Percentiles rank a stretch among this genome's conserved stretches.
phyloP scores from a whole-genome alignment of 2,329 filamentous ascomycete species.

The Cyphellophora attinorum region DNA sequence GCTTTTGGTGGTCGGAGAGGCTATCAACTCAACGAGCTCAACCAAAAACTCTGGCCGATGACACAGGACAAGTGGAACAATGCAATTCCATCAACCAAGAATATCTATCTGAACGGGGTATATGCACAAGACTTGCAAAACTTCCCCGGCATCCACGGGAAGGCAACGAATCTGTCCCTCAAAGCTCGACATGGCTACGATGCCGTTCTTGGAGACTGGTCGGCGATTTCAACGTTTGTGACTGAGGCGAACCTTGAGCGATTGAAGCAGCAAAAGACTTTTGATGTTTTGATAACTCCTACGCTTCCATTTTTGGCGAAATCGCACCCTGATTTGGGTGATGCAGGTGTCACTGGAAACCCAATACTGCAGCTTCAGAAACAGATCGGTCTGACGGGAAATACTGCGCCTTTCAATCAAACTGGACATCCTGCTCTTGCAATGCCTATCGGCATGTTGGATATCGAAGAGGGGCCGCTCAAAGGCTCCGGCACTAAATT shows the following conservation, averaged over 20 bases:
- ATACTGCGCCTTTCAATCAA: slow-evolving; percentile 49
- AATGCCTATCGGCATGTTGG: slow-evolving; percentile 36
- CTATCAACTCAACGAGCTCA: background rate
- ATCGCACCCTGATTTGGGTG: slow-evolving; percentile 8
- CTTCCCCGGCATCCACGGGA: slow-evolving; percentile 28
- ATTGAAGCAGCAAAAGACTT: slow-evolving; percentile 10
- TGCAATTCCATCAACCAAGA: slow-evolving; percentile 19
- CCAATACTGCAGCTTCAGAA: slow-evolving; percentile 11
- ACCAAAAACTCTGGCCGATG: background rate
- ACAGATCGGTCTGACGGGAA: slow-evolving; percentile 44
- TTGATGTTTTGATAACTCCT: slow-evolving; percentile 34
- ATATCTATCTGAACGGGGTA: slow-evolving; percentile 4
- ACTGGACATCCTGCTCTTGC: slow-evolving; percentile 49
- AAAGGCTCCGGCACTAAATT: slow-evolving; percentile 17
- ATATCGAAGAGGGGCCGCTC: background rate
- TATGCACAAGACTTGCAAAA: slow-evolving; percentile 15
- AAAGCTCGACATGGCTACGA: slow-evolving; percentile 30
- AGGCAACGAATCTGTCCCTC: slow-evolving; percentile 31
- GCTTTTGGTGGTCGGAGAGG: background rate
- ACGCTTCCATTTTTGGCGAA: slow-evolving; percentile 18
- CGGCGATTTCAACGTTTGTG: slow-evolving; percentile 1
- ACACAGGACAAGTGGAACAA: background rate
- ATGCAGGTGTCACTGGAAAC: slow-evolving; percentile 2
- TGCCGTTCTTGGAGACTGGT: slow-evolving; percentile 24
- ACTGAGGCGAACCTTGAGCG: background rate